These are phyloP conservation scores for Coprinopsis cinerea DNA, from an alignment of 768 basidiomycete genomes.

Conservation along the genomic window DNA sequence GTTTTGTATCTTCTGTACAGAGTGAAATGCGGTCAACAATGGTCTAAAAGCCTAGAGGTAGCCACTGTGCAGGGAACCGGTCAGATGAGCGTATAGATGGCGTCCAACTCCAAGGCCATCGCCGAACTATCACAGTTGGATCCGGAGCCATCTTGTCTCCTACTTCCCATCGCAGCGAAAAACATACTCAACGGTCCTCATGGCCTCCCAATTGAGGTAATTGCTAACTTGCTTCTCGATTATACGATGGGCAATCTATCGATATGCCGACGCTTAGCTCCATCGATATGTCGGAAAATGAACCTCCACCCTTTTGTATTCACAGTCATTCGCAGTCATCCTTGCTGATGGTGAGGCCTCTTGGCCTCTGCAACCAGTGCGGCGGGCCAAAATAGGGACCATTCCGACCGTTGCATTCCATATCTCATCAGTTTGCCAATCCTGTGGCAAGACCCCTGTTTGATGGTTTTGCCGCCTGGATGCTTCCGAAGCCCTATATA, in stretches of 20 bases:
- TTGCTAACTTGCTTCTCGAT: not conserved
- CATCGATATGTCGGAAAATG: conserved; percentile 2
- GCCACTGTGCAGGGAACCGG: too few species aligned
- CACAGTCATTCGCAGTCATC: not conserved
- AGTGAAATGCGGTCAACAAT: too few species aligned
- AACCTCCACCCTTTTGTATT: not conserved
- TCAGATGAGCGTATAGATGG: too few species aligned
- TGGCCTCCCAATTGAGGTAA: too few species aligned
- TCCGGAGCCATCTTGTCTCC: too few species aligned
- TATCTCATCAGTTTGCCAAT: not conserved
- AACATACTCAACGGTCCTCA: too few species aligned
- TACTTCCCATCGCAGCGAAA: too few species aligned
- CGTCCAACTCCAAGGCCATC: too few species aligned
- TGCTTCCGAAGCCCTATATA: not conserved
- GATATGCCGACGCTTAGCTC: not conserved
- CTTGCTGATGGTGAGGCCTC: not conserved
- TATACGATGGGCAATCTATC: not conserved
- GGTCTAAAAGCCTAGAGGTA: too few species aligned
- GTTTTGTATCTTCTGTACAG: too few species aligned
- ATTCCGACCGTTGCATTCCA: not conserved
- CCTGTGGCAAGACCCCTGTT: not conserved
- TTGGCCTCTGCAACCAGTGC: too few species aligned
- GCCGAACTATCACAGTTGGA: not conserved
- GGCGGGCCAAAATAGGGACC: not conserved
- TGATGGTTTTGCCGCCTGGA: not conserved